Evolutionary conservation across 140 eudicot species (phyloP).

Genomic region (Eryngium alpinum): DNA sequence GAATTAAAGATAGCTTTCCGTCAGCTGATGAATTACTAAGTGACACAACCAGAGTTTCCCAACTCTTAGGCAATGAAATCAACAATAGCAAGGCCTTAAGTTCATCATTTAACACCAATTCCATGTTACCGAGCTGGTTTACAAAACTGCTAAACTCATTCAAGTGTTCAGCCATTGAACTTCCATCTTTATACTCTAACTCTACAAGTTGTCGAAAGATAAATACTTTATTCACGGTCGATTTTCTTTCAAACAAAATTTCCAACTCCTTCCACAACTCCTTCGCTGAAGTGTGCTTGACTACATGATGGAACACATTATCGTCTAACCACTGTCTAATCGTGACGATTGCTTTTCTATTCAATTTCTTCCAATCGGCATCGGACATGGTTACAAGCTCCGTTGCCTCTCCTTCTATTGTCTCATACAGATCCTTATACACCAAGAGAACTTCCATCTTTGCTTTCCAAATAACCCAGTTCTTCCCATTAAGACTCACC

Average conservation of each 20-base stretch:
- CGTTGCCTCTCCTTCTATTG: too few species aligned
- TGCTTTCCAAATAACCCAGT: too few species aligned
- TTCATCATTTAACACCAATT: constrained; percentile 12
- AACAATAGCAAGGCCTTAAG: constrained; percentile 3
- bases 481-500: too few species aligned
- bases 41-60: constrained; percentile 13
- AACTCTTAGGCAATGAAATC: constrained; percentile 16
- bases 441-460: too few species aligned
- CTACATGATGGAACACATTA: too few species aligned
- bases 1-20: not conserved
- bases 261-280: not conserved
- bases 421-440: too few species aligned
- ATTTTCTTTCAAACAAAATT: not conserved
- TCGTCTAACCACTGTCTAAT: too few species aligned
- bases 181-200: too few species aligned
- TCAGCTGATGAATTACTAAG: constrained; percentile 9
- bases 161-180: too few species aligned
- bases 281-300: too few species aligned
- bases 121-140: not conserved
- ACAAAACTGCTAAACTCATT: not conserved
- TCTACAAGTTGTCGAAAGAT: not conserved
- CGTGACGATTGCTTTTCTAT: not conserved
- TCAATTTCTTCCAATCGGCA: not conserved
- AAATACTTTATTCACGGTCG: not conserved
- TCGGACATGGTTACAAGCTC: not conserved